phyloP scores from a whole-genome alignment of 768 basidiomycete genomes.

The Auricularia heimuer region DNA sequence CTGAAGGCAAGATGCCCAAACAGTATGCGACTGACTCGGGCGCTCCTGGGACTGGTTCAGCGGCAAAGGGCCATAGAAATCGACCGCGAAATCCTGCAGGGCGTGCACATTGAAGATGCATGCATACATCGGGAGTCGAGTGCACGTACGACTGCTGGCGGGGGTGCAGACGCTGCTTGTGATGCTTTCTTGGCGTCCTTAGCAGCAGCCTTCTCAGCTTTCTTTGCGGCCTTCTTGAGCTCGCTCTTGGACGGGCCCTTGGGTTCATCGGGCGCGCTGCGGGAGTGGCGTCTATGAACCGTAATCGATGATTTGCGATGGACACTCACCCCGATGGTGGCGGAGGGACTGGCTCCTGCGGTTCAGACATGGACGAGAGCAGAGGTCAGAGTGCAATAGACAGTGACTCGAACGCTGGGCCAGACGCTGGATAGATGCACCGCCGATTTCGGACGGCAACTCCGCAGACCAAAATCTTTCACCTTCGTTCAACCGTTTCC shows the following conservation, averaged over 20 bases:
- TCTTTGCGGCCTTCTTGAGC: slow-evolving; percentile 84
- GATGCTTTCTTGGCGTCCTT: slow-evolving; percentile 73
- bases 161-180: slow-evolving; percentile 54
- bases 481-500: neutral
- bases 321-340: neutral
- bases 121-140: neutral
- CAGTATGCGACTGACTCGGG: slow-evolving; percentile 19
- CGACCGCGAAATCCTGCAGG: slow-evolving; percentile 59
- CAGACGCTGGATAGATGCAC: neutral
- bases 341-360: neutral
- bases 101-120: slow-evolving; percentile 10
- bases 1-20: neutral
- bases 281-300: neutral
- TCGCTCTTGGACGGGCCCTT: slow-evolving; percentile 75
- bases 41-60: slow-evolving; percentile 87
- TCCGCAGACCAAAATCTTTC: neutral
- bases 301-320: neutral
- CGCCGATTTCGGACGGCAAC: neutral
- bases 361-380: neutral
- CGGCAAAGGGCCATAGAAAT: slow-evolving; percentile 80
- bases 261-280: slow-evolving; percentile 14
- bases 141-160: slow-evolving; percentile 38
- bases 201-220: slow-evolving; percentile 82
- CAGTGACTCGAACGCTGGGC: neutral
- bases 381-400: neutral